These are phyloP conservation scores for Candida piceae DNA, from an alignment of 805 yeast species.

Conservation along the genomic window DNA sequence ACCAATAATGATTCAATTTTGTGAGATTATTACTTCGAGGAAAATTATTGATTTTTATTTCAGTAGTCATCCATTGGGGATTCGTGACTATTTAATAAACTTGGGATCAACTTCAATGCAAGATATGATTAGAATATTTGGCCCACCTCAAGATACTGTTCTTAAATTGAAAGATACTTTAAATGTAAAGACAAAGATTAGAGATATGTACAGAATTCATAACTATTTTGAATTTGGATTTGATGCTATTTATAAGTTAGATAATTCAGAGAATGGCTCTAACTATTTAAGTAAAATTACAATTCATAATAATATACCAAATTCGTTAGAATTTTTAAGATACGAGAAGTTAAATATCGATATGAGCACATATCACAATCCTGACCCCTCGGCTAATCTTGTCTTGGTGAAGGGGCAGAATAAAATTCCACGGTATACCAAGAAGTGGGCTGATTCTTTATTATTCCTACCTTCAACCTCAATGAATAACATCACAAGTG, in stretches of 20 bases:
- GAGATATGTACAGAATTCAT: constrained; percentile 35
- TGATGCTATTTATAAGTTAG: constrained; percentile 46
- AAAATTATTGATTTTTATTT: constrained; percentile 22
- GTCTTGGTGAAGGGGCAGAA: too few species aligned
- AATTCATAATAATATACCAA: constrained; percentile 49
- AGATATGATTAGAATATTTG: constrained; percentile 40
- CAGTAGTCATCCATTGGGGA: constrained; percentile 19
- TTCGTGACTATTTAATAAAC: constrained; percentile 15
- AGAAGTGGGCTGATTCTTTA: not conserved
- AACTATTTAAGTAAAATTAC: constrained; percentile 41
- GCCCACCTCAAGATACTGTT: constrained; percentile 54
- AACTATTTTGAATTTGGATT: constrained; percentile 52
- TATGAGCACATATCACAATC: constrained; percentile 1
- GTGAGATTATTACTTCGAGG: constrained; percentile 7
- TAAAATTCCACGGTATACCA: not conserved
- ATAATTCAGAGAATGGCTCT: constrained; percentile 20
- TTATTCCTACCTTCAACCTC: not conserved
- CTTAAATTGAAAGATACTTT: constrained; percentile 35
- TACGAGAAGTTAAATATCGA: constrained; percentile 45
- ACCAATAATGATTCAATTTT: constrained; percentile 7
- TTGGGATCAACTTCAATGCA: constrained; percentile 47
- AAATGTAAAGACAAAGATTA: constrained; percentile 5
- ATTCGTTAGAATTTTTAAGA: constrained; percentile 47
- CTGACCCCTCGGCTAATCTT: not conserved
- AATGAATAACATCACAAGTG: not conserved